Base-by-base conservation (phyloP, 495 filamentous ascomycete genomes). In the Penicillium robsamsonii region DNA sequence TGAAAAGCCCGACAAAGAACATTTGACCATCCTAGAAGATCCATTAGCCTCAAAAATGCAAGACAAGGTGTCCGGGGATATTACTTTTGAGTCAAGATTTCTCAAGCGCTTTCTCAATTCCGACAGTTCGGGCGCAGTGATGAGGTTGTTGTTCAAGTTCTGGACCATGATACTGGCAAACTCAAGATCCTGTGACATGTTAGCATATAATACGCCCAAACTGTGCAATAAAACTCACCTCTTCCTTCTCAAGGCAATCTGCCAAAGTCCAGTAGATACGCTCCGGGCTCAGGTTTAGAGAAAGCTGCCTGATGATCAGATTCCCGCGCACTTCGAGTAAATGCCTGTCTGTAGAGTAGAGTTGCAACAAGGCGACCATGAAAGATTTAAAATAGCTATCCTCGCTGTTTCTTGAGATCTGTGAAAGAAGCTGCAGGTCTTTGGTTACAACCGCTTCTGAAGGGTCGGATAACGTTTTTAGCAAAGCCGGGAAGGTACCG, bases 131-230 rank as follows among this genome's bases (percentile, higher is more conserved):
- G 95, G 95, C 0, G 95, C 95, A 11, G 95, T 99, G 60, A 97
- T 97, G 18, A 99, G 81, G 61, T 97, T 99, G 65, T 99, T 99
- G 73, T 99, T 99, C 43, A 99, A 79, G 69, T 97, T 97, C 66
- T 97, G 95, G 25, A 99, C 91, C 95, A 99, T 99, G 62, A 97
- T 99, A 60, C 92, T 96, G 17, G 95, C 92, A 71, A 99, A 99
- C 68, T 97, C 95, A 31, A 97, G 81, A 67, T 99, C 94, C 76
- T 85, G 4, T 5, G 45, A n/a, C 37, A 20, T 0, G 20, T 72
- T 25, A 70, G 63, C 31, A 27, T 24, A 31, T 15, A 41, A 37
- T 38, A 12, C 31, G 25, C 11, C 9, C 15, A 35, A 3, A 38
- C 9, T 17, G 18, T 22, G 5, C 8, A 13, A 20, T 22, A 4